A percentile compares a stretch with the other conserved stretches of the same genome.
phyloP scores from a whole-genome alignment of 2,329 filamentous ascomycete genomes.

The Hypoxylon sp. region DNA sequence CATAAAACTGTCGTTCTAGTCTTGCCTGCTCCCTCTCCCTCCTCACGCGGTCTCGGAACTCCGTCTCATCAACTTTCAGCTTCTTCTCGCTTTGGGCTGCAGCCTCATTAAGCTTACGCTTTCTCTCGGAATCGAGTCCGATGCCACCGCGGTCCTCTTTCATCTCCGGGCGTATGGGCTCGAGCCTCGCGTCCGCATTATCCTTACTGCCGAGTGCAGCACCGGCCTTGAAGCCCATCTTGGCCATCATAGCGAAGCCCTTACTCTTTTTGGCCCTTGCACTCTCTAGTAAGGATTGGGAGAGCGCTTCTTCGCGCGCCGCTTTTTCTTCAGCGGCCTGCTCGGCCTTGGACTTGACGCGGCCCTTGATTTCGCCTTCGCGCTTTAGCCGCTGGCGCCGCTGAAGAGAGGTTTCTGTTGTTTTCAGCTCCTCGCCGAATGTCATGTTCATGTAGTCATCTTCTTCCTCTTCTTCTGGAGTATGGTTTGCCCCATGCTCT shows the following conservation, averaged over 20 bases:
- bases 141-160: slow-evolving; percentile 88
- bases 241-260: slow-evolving; percentile 95
- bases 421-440: slow-evolving; percentile 75
- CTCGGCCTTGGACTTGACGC: slow-evolving; percentile 85
- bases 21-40: slow-evolving; percentile 78
- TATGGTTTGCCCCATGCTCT: slow-evolving; percentile 19
- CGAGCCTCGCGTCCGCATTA: slow-evolving; percentile 60
- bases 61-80: slow-evolving; percentile 74
- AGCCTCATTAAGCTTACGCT: slow-evolving; percentile 79
- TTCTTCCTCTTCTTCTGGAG: slow-evolving; percentile 53
- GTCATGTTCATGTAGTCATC: slow-evolving; percentile 98
- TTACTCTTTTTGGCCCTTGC: slow-evolving; percentile 77
- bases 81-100: slow-evolving; percentile 71
- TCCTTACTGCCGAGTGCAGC: slow-evolving; percentile 75
- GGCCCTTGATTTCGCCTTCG: slow-evolving; percentile 77
- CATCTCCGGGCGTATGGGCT: slow-evolving; percentile 82
- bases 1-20: slow-evolving; percentile 77
- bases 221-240: slow-evolving; percentile 89
- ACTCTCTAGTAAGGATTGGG: slow-evolving; percentile 75
- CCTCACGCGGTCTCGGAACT: slow-evolving; percentile 80
- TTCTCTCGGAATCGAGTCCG: slow-evolving; percentile 85
- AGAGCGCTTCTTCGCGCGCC: slow-evolving; percentile 81
- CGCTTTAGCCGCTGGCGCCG: slow-evolving; percentile 67
- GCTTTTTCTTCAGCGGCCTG: slow-evolving; percentile 80
- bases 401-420: slow-evolving; percentile 70